Conservation (phyloP, 169 alveolate species). For the Babesia divergens region DNA sequence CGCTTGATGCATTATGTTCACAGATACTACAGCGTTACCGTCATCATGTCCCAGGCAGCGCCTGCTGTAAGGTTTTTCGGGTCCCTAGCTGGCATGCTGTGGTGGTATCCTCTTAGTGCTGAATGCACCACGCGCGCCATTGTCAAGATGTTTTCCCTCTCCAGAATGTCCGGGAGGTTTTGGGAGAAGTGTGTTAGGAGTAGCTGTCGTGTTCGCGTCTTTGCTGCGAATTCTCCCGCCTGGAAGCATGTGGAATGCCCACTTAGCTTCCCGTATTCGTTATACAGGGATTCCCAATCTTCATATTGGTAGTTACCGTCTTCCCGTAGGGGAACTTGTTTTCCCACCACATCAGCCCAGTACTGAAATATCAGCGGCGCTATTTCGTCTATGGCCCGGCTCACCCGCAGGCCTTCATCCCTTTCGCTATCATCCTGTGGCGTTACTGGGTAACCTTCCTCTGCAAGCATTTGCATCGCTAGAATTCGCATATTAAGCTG, state of each 20-base stretch:
- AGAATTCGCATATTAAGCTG: neutral
- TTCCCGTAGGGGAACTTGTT: neutral
- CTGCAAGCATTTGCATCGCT: neutral
- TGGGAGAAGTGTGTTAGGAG: conserved; percentile 74
- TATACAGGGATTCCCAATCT: conserved; percentile 46
- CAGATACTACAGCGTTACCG: neutral
- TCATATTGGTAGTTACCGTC: neutral
- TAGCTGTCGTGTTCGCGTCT: conserved; percentile 56
- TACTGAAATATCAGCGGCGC: conserved; percentile 19
- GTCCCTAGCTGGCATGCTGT: neutral
- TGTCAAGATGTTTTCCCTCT: conserved; percentile 6
- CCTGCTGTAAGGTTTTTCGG: neutral
- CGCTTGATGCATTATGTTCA: too few species aligned
- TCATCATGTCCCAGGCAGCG: conserved; percentile 28
- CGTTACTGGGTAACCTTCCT: neutral
- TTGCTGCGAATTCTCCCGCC: conserved; percentile 74
- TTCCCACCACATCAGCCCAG: conserved; percentile 8
- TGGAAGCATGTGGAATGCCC: conserved; percentile 74
- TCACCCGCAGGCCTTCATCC: neutral
- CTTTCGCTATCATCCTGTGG: neutral
- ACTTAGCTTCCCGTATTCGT: conserved; percentile 12
- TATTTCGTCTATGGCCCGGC: conserved; percentile 12
- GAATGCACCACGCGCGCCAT: conserved; percentile 22
- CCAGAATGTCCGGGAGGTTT: neutral
- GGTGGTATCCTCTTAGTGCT: conserved; percentile 22